These are phyloP conservation scores for Candida ficus DNA, from an alignment of 805 yeast genomes.

Conservation along the genomic window DNA sequence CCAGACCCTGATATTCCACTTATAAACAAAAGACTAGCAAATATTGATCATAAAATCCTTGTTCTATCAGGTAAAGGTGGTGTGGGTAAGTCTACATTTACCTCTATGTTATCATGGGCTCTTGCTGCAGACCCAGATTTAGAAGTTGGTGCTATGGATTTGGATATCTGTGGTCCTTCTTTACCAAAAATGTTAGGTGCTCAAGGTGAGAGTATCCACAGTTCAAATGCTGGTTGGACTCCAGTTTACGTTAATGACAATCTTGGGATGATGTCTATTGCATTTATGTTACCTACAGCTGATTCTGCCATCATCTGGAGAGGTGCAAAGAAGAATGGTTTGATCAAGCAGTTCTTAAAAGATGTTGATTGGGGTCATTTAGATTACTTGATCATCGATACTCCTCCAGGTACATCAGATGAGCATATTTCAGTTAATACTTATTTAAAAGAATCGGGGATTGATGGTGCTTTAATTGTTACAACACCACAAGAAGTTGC, in stretches of 20 bases:
- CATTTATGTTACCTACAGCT: conserved; percentile 87
- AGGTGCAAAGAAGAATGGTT: conserved; percentile 90
- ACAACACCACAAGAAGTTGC: conserved; percentile 99
- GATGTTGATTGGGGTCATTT: conserved; percentile 93
- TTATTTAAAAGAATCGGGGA: conserved; percentile 82
- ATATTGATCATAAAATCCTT: conserved; percentile 73
- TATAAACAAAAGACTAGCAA: conserved; percentile 61
- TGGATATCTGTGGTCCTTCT: conserved; percentile 98
- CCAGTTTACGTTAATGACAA: conserved; percentile 96
- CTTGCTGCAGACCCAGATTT: conserved; percentile 59
- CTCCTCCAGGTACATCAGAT: conserved; percentile 98
- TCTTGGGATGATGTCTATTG: conserved; percentile 91
- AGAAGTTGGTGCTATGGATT: conserved; percentile 95
- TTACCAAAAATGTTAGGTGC: conserved; percentile 94
- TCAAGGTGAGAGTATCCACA: conserved; percentile 77
- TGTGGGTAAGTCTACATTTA: conserved; percentile 95
- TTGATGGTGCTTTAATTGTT: conserved; percentile 92
- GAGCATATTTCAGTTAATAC: conserved; percentile 90
- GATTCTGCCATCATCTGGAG: conserved; percentile 97
- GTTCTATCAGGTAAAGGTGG: conserved; percentile 90
- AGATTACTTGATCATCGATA: conserved; percentile 86
- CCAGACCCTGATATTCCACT: conserved; percentile 90
- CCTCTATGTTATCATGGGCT: conserved; percentile 96
- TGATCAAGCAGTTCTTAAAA: conserved; percentile 87
- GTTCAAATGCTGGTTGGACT: conserved; percentile 90